These are phyloP conservation scores for Podaxis rugospora DNA, from an alignment of 768 basidiomycete species.

Conservation along the genomic window DNA sequence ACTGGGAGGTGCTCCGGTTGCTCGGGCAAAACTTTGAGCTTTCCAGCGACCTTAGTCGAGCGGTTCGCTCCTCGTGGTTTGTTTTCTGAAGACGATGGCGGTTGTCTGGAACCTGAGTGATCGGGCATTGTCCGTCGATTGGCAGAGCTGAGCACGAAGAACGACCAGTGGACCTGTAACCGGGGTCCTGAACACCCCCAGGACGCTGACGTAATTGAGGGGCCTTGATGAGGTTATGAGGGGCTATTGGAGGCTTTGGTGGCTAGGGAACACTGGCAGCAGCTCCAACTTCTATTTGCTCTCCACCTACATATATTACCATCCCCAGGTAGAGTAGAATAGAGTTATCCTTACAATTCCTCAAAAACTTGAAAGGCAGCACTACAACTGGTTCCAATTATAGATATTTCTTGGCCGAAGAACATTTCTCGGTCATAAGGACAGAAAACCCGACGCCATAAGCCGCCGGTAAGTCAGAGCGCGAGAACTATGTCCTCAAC, in stretches of 20 bases:
- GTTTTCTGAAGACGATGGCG: conserved; percentile 28
- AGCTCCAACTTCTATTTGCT: not conserved
- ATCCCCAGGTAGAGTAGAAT: not conserved
- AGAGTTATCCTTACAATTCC: not conserved
- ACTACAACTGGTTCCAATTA: not conserved
- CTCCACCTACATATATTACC: not conserved
- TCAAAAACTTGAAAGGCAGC: not conserved
- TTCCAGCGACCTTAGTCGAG: conserved; percentile 78
- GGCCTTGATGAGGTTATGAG: not conserved
- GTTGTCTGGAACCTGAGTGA: not conserved
- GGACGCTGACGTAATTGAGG: conserved; percentile 7
- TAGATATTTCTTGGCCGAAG: not conserved
- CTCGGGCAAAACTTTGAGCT: conserved; percentile 85
- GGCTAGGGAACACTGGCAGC: too few species aligned
- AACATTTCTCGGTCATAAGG: conserved; percentile 5
- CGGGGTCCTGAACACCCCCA: not conserved
- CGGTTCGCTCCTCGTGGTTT: conserved; percentile 73
- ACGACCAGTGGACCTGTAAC: not conserved
- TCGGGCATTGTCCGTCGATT: conserved; percentile 4
- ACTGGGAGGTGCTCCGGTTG: conserved; percentile 58
- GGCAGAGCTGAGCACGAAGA: not conserved
- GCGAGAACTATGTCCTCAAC: not conserved
- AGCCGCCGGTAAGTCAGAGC: conserved; percentile 7
- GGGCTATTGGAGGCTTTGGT: not conserved
- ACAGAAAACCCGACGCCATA: conserved; percentile 6